phyloP scores from a whole-genome alignment of 768 basidiomycete species.

The Tricholoma saponaceum region DNA sequence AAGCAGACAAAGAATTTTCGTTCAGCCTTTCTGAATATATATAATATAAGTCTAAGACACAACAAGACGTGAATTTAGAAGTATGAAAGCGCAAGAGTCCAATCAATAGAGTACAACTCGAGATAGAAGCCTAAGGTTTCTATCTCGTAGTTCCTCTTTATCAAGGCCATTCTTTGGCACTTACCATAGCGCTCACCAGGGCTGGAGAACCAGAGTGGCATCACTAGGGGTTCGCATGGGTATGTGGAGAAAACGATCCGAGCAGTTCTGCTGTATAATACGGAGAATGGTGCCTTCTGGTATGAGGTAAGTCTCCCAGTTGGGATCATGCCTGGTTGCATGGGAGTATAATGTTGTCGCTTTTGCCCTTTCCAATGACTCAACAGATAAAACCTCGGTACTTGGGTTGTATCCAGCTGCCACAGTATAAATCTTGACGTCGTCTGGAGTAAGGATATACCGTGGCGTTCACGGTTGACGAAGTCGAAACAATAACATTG shows the following conservation, averaged over 20 bases:
- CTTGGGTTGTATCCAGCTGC: conserved; percentile 9
- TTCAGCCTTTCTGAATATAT: no score
- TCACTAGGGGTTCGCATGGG: background rate
- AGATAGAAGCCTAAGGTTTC: background rate
- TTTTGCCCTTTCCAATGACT: background rate
- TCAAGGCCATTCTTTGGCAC: background rate
- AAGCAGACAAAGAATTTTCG: no score
- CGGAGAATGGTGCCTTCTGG: conserved; percentile 12
- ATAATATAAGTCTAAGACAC: background rate
- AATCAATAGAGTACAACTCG: background rate
- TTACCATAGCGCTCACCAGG: background rate
- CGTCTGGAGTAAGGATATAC: conserved; percentile 12
- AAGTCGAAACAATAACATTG: conserved; percentile 11
- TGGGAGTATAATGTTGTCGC: conserved; percentile 2
- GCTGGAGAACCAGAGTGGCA: background rate
- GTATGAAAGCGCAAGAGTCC: background rate
- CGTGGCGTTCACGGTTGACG: conserved; percentile 6
- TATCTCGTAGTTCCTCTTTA: background rate
- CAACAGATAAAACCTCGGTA: conserved; percentile 10
- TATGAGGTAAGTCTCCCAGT: conserved; percentile 15
- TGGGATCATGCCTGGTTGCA: conserved; percentile 5
- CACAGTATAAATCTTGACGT: conserved; percentile 12
- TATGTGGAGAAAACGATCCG: background rate
- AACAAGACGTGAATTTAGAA: background rate
- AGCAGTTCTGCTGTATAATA: conserved; percentile 9